These are phyloP conservation scores for Hibiscus syriacus DNA, from an alignment of 345 rosid genomes.

Conservation along the genomic window DNA sequence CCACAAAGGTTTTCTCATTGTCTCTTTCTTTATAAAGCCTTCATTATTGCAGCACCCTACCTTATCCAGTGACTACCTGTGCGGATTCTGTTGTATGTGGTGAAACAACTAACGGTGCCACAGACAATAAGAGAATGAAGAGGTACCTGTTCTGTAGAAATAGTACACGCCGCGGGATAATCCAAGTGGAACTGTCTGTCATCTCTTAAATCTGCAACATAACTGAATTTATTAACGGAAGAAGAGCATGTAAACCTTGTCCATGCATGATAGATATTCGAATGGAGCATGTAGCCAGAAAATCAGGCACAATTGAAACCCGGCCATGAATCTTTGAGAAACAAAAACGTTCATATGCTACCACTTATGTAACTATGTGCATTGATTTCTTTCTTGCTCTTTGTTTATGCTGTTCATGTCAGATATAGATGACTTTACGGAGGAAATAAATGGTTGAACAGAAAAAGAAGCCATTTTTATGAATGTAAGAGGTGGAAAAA, in stretches of 20 bases:
- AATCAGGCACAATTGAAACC: neutral
- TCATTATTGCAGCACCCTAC: neutral
- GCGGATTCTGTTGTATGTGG: neutral
- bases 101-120: neutral
- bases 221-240: constrained; percentile 11
- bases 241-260: neutral
- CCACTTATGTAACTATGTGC: neutral
- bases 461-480: neutral
- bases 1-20: neutral
- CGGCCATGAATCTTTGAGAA: neutral
- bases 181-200: constrained; percentile 50
- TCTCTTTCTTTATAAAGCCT: neutral
- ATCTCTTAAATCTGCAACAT: constrained; percentile 57
- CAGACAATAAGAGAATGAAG: neutral
- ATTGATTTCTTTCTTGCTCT: neutral
- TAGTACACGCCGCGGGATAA: constrained; percentile 63
- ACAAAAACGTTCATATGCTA: no score
- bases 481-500: neutral
- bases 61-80: neutral
- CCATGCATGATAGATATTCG: no score
- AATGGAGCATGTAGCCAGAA: no score
- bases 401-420: neutral
- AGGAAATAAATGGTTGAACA: no score
- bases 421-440: neutral
- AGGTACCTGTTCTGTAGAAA: constrained; percentile 66